These are phyloP conservation scores for Boletus subparvulus DNA, from an alignment of 768 basidiomycete genomes.

Conservation along the genomic window DNA sequence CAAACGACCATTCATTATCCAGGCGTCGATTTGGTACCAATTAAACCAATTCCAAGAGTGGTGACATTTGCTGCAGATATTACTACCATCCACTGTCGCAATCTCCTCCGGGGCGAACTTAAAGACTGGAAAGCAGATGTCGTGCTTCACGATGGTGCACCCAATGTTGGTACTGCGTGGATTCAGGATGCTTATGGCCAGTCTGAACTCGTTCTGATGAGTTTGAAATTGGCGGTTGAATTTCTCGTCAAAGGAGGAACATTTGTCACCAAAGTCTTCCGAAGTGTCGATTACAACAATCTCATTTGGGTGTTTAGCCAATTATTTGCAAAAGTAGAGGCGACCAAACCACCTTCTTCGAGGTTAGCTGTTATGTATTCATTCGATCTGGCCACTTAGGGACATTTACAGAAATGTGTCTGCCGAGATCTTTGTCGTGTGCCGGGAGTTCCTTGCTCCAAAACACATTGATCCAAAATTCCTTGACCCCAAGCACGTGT, in stretches of 20 bases:
- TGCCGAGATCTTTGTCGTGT: constrained; percentile 99
- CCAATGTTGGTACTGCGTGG: constrained; percentile 99
- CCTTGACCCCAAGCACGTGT: constrained; percentile 95
- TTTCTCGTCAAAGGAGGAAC: constrained; percentile 92
- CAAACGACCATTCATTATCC: constrained; percentile 7
- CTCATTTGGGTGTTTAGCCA: constrained; percentile 99
- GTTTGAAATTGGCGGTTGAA: constrained; percentile 91
- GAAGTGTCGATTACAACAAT: constrained; percentile 97
- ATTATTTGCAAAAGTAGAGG: constrained; percentile 94
- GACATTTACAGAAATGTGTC: constrained; percentile 79
- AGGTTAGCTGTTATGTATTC: constrained; percentile 50
- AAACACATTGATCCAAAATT: constrained; percentile 97
- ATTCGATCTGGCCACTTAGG: neutral
- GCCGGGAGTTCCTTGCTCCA: constrained; percentile 91
- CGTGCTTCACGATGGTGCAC: constrained; percentile 97
- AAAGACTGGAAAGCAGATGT: constrained; percentile 99
- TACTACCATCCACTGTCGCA: constrained; percentile 87
- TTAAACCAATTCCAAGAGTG: constrained; percentile 92
- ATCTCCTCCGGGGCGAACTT: constrained; percentile 78
- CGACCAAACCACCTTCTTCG: constrained; percentile 97
- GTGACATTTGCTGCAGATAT: constrained; percentile 93
- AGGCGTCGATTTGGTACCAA: constrained; percentile 96
- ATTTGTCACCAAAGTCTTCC: constrained; percentile 98
- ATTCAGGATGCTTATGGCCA: constrained; percentile 98
- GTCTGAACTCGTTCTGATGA: constrained; percentile 94